Evolutionary conservation across 2,329 filamentous ascomycete genomes (phyloP).

Genomic region (Cladorrhinum sp.): DNA sequence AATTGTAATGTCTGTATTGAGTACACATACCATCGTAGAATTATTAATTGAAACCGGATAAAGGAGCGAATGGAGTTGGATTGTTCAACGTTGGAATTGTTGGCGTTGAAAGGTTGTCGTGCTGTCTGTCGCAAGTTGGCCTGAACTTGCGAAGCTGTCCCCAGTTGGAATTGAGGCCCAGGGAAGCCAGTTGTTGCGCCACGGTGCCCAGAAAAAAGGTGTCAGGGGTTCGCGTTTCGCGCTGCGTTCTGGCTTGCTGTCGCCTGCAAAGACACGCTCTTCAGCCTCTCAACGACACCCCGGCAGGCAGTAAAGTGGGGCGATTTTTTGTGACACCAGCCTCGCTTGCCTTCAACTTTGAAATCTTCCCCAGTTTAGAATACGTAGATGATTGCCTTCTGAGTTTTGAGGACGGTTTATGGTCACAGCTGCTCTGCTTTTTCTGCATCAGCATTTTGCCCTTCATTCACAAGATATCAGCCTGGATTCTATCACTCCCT

Average conservation of each 20-base stretch:
- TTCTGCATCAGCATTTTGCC: background rate
- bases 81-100: slow-evolving; percentile 1
- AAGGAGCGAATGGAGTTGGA: slow-evolving; percentile 5
- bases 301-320: slow-evolving; percentile 19
- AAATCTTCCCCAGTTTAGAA: background rate
- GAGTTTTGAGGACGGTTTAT: background rate
- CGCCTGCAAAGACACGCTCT: slow-evolving; percentile 1
- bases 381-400: background rate
- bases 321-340: slow-evolving; percentile 14
- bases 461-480: no score
- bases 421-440: background rate
- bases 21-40: slow-evolving; percentile 12
- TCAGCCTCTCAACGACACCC: background rate
- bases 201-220: slow-evolving; percentile 17
- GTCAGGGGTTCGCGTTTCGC: slow-evolving; percentile 24
- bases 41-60: background rate
- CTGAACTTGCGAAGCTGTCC: slow-evolving; percentile 1
- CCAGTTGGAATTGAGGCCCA: slow-evolving; percentile 6
- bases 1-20: background rate
- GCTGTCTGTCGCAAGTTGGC: slow-evolving; percentile 16
- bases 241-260: background rate
- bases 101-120: background rate
- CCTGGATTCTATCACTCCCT: no score
- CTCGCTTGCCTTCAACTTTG: slow-evolving; percentile 3
- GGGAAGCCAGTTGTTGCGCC: slow-evolving; percentile 11